Base-by-base conservation (phyloP, 164 flowering plant genomes). In the Tetracentron sinense region DNA sequence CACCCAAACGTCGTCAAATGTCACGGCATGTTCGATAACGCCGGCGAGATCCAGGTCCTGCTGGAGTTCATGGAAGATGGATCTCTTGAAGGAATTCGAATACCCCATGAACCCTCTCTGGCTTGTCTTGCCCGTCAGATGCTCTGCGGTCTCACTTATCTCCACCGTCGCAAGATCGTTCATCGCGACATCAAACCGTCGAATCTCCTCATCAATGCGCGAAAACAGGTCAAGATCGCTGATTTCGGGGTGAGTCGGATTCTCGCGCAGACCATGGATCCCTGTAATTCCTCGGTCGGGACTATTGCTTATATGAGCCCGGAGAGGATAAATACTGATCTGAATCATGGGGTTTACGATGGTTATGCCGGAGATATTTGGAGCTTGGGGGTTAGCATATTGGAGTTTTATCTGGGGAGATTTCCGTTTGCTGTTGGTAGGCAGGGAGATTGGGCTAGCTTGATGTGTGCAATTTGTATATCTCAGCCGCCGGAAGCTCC, bases 241-340 rank as follows among this genome's bases (percentile, higher is more conserved):
- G 93, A 91, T 56, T 91, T 91, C 42, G 96, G 97, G 2, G 93
- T 87, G 1, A 69, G 86, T 35, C 61, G 91, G 60, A 76, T 89
- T 23, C 66, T 91, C 6, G 81, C 75, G 0, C 87, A 85, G 69
- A 89, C 94, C 16, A 85, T 91, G 88, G 96, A 87, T 69, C 83
- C 88, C 0, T 92, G 97, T 61, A 80, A 87, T 58, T 85, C 94
- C 0, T 77, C 92, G 5, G 94, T 87, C 0, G 96, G 97, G 19
- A 92, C 96, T 3, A 84, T 87, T 27, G 96, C 97, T 5, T 92
- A 89, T 64, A 92, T 89, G 97, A 89, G 96, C 31, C 96, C 96
- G 0, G 96, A 92, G 61, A 52, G 94, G 63, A 87, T 92, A 64
- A 85, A 92, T 58, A 86, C 98, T 2, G 96, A 92, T 73, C 77